Evolutionary conservation across 768 basidiomycete species (phyloP), one percentile per base, ranked within the genome.

Genomic region (Macrolepiota fuliginosa): DNA sequence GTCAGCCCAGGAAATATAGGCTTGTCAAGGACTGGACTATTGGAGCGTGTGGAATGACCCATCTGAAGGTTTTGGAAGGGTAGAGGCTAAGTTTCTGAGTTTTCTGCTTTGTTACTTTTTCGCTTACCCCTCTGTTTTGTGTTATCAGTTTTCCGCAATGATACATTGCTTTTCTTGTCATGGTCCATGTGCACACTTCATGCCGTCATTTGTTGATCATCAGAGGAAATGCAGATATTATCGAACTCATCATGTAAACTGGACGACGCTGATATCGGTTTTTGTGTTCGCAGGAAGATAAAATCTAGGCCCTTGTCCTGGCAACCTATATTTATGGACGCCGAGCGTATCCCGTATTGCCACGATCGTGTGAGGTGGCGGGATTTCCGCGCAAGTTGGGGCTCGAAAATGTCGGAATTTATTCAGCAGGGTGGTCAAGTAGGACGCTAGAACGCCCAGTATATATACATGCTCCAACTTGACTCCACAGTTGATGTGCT

Each of bases 41-140:
- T 56, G 89, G 87, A 1, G 87, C 86, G 2, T 92, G 90, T 69
- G 89, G 87, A 15, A 83, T 90, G 69, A 71, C 68, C 1, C 89
- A 91, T 73, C 74, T 91, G 66, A 86, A 84, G 63, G 56, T 79
- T 11, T 69, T 91, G 46, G 84, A 88, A 63, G 72, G 67, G 58
- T 17, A 36, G n/a, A 24, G 15, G 40, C 58, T 59, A 24, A 39
- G 58, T 59, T 40, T n/a, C 19, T 13, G 35, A 12, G 45, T n/a
- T 52, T 29, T 59, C 36, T 51, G 29, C 25, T 59, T 2, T 45
- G 27, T 7, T 25, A 32, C 1, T 10, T 27, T 45, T 10, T 56
- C n/a, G 19, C 49, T 32, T 19, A 52, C 58, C 4, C n/a, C 40
- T 19, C 54, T 9, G 1, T 19, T 45, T n/a, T 52, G 47, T 56